A percentile compares a stretch with the other conserved stretches of the same genome.
phyloP scores from a whole-genome alignment of 768 basidiomycete genomes.

The Xerocomellus intermedius region DNA sequence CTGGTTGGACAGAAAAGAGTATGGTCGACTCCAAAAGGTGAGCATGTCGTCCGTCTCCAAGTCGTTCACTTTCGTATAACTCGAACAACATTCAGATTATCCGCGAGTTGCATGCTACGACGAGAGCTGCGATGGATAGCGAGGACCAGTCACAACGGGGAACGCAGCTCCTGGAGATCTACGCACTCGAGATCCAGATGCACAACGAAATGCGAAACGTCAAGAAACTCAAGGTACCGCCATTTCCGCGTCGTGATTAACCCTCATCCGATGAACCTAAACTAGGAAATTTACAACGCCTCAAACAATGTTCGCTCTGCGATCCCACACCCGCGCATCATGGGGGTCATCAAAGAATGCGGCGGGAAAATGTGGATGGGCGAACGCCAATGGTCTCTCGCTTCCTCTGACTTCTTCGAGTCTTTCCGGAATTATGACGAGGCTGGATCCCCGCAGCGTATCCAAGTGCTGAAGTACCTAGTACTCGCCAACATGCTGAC shows the following conservation, averaged over 20 bases:
- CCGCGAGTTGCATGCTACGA: slow-evolving; percentile 69
- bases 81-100: slow-evolving; percentile 51
- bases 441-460: slow-evolving; percentile 92
- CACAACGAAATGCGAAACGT: slow-evolving; percentile 94
- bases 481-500: slow-evolving; percentile 98
- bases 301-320: slow-evolving; percentile 90
- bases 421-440: slow-evolving; percentile 99
- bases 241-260: not conserved
- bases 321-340: slow-evolving; percentile 96
- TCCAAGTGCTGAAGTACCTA: slow-evolving; percentile 97
- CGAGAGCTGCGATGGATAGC: slow-evolving; percentile 56
- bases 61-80: not conserved
- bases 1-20: slow-evolving; percentile 96
- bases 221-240: slow-evolving; percentile 85
- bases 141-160: slow-evolving; percentile 91
- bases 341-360: slow-evolving; percentile 99
- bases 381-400: slow-evolving; percentile 98
- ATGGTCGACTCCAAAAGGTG: slow-evolving; percentile 77
- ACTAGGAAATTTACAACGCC: slow-evolving; percentile 97
- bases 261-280: slow-evolving; percentile 1
- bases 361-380: slow-evolving; percentile 99
- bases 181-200: slow-evolving; percentile 99
- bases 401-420: slow-evolving; percentile 98
- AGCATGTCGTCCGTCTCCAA: slow-evolving; percentile 4
- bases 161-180: slow-evolving; percentile 93